Evolutionary conservation across 805 yeast genomes (phyloP), one percentile per base, ranked within the genome.

Genomic region (Pichia manshurica): DNA sequence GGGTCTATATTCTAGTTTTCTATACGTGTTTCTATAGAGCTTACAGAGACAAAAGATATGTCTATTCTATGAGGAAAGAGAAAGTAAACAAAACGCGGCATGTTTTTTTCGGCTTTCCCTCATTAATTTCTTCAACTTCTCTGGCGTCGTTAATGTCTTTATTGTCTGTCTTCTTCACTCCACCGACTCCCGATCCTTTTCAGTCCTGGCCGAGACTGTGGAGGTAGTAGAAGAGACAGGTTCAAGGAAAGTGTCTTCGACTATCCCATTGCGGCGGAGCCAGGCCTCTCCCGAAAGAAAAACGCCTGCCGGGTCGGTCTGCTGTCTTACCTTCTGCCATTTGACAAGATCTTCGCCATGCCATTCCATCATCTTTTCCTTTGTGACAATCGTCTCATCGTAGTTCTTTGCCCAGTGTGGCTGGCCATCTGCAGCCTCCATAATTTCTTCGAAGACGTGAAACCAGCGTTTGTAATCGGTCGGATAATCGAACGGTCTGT

Each of bases 381-480:
- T 78, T 61, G 88, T 80, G 1, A 96, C 96, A 56, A 81, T 73
- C 93, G 88, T 86, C 50, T 84, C 81, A 52, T 82, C 84, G 64
- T 88, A 91, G 66, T 89, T 90, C 72, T 91, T 91, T 16, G 99
- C 99, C 99, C 99, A 91, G 65, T 91, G 99, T 2, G 99, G 99
- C 63, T 82, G 86, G 39, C 99, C 99, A 33, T 85, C 89, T 25
- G 84, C 89, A 23, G 78, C 80, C 44, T 73, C 74, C 73, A 90
- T 71, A 1, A 87, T 77, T 45, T 78, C 77, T 66, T 91, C 99
- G 65, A 91, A 91, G n/a, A 74, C 71, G 43, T 76, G 75, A 67
- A 77, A 91, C 96, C 97, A 91, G 55, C 79, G 74, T 40, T 78
- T 79, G 32, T 88, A 80, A 39, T 85, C 82, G 10, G 89, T 82